Conservation (phyloP, 805 yeast species). For the Ogataea parapolymorpha region DNA sequence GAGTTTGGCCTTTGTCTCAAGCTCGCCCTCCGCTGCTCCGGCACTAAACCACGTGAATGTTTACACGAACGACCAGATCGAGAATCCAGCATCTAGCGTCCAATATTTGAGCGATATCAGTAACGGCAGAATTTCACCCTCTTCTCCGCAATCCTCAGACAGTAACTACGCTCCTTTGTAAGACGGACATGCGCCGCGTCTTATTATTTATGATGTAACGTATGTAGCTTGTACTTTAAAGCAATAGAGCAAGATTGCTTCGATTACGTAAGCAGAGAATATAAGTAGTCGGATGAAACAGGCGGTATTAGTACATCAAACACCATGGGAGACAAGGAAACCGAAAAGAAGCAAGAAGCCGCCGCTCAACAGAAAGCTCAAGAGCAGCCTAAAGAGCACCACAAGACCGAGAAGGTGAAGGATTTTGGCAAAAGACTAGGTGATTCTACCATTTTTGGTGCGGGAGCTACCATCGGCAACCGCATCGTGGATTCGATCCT, state of each 20-base stretch:
- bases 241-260: conserved; percentile 9
- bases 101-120: conserved; percentile 24
- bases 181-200: conserved; percentile 2
- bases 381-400: conserved; percentile 23
- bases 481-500: conserved; percentile 74
- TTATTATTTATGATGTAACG: conserved; percentile 7
- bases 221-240: conserved; percentile 4
- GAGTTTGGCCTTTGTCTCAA: conserved; percentile 6
- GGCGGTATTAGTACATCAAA: too few relatives aligned
- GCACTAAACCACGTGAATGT: conserved; percentile 18
- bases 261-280: conserved; percentile 5
- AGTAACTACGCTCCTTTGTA: conserved; percentile 5
- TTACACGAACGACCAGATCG: conserved; percentile 19
- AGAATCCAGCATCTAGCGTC: conserved; percentile 16
- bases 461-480: conserved; percentile 92
- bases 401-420: conserved; percentile 37
- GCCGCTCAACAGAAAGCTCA: conserved; percentile 12
- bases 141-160: conserved; percentile 4
- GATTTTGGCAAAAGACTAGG: conserved; percentile 80
- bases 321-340: conserved; percentile 19
- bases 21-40: conserved; percentile 18
- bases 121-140: conserved; percentile 15
- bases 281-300: background rate
- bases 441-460: conserved; percentile 92
- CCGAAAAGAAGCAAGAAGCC: conserved; percentile 16